Evolutionary conservation across 805 yeast genomes (phyloP).

Genomic region (Pichia deserticola): DNA sequence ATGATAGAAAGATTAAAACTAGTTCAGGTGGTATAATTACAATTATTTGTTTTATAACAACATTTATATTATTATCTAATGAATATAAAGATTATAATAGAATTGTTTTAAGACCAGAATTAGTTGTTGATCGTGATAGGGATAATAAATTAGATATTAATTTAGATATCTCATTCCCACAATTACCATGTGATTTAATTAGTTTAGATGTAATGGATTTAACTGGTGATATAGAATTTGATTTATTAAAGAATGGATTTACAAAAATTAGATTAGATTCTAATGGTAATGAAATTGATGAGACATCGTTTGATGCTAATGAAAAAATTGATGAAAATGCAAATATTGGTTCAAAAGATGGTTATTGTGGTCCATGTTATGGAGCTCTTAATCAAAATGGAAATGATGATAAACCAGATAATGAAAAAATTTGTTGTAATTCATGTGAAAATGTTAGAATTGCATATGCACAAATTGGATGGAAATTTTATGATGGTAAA

Average conservation of each 20-base stretch:
- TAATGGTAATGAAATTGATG: conserved; percentile 40
- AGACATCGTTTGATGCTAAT: conserved; percentile 37
- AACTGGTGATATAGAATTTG: conserved; percentile 76
- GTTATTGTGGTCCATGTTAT: conserved; percentile 85
- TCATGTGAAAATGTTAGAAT: conserved; percentile 72
- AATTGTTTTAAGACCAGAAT: conserved; percentile 67
- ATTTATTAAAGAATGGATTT: conserved; percentile 64
- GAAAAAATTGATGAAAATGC: conserved; percentile 18
- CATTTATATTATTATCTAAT: conserved; percentile 53
- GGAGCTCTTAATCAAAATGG: conserved; percentile 63
- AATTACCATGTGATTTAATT: conserved; percentile 76
- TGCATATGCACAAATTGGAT: conserved; percentile 69
- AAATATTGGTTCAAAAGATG: conserved; percentile 16
- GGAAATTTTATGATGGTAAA: conserved; percentile 89
- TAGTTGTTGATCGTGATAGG: conserved; percentile 81
- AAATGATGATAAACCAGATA: conserved; percentile 32
- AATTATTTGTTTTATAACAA: conserved; percentile 53
- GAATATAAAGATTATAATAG: conserved; percentile 73
- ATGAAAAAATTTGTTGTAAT: conserved; percentile 65
- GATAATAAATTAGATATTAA: conserved; percentile 69
- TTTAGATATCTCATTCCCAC: conserved; percentile 76
- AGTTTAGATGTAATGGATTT: conserved; percentile 84
- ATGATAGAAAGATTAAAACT: conserved; percentile 85
- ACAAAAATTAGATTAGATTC: conserved; percentile 55
- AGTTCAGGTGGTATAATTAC: conserved; percentile 89